These are phyloP conservation scores for Thalassiosira exigua DNA, from an alignment of 352 stramenopile species.

Conservation along the genomic window DNA sequence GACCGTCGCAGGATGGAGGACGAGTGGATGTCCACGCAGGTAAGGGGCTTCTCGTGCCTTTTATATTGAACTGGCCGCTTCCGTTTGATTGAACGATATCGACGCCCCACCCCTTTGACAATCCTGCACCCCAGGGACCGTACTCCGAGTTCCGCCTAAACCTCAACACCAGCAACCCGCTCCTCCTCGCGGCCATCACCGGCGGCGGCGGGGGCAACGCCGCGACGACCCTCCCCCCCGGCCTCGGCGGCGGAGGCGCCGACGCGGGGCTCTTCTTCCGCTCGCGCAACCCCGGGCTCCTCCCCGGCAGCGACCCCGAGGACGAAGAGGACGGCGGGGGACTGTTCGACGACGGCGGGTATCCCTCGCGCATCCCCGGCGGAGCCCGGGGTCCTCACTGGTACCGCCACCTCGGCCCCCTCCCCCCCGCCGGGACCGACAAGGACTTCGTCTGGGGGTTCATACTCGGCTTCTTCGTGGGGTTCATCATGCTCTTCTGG, in stretches of 20 bases:
- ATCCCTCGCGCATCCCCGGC: slow-evolving; percentile 6
- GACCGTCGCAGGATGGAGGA: slow-evolving; percentile 74
- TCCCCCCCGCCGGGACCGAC: slow-evolving; percentile 63
- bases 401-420: slow-evolving; percentile 36
- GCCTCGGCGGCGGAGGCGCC: background rate
- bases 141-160: slow-evolving; percentile 83
- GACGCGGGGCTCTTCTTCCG: slow-evolving; percentile 43
- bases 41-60: too few species aligned
- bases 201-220: background rate
- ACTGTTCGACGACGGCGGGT: slow-evolving; percentile 19
- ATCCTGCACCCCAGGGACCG: slow-evolving; percentile 77
- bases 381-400: background rate
- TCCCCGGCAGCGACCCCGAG: background rate
- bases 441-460: slow-evolving; percentile 85
- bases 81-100: too few species aligned
- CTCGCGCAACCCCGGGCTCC: background rate
- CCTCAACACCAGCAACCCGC: slow-evolving; percentile 66
- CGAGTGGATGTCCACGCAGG: slow-evolving; percentile 78
- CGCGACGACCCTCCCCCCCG: background rate
- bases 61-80: too few species aligned
- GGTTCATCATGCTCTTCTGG: slow-evolving; percentile 85
- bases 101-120: too few species aligned
- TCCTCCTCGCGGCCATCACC: slow-evolving; percentile 51
- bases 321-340: slow-evolving; percentile 36
- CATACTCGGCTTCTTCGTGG: slow-evolving; percentile 83